Conservation (phyloP, 768 basidiomycete genomes). For the Lactarius akahatsu region DNA sequence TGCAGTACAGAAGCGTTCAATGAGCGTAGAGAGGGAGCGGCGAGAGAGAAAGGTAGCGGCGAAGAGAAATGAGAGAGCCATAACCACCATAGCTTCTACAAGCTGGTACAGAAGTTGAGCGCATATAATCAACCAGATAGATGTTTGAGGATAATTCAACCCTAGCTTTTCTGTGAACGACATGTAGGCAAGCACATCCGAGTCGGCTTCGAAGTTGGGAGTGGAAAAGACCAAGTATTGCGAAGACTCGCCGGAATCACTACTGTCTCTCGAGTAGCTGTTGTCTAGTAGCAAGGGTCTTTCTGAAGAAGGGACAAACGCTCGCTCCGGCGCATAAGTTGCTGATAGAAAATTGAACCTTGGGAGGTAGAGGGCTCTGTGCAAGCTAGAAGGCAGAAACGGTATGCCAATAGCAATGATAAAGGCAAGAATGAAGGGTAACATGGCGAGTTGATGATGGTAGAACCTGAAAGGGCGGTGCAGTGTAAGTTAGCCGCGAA, state of each 20-base stretch:
- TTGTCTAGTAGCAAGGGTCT: neutral
- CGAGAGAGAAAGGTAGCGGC: conserved; percentile 9
- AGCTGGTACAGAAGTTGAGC: conserved; percentile 18
- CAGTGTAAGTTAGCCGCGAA: too few species aligned
- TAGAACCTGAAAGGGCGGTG: neutral
- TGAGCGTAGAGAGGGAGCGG: conserved; percentile 8
- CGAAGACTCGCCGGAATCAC: neutral
- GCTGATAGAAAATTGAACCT: conserved; percentile 17
- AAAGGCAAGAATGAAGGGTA: conserved; percentile 23
- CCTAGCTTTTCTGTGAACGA: conserved; percentile 9
- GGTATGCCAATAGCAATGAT: conserved; percentile 22
- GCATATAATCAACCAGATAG: conserved; percentile 14
- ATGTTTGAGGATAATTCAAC: conserved; percentile 4
- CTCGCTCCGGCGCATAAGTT: neutral
- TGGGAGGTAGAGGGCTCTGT: conserved; percentile 19
- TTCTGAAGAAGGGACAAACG: conserved; percentile 2
- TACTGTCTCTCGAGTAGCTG: neutral
- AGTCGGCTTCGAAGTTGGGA: neutral
- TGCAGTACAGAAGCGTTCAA: conserved; percentile 19
- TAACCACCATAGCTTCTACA: conserved; percentile 16
- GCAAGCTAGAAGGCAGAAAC: conserved; percentile 20
- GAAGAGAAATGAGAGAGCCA: conserved; percentile 20
- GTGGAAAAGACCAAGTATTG: conserved; percentile 12
- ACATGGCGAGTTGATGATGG: conserved; percentile 2
- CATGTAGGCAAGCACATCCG: neutral